Evolutionary conservation across 176 grass and related monocot genomes (phyloP).

Genomic region (Olyra latifolia): DNA sequence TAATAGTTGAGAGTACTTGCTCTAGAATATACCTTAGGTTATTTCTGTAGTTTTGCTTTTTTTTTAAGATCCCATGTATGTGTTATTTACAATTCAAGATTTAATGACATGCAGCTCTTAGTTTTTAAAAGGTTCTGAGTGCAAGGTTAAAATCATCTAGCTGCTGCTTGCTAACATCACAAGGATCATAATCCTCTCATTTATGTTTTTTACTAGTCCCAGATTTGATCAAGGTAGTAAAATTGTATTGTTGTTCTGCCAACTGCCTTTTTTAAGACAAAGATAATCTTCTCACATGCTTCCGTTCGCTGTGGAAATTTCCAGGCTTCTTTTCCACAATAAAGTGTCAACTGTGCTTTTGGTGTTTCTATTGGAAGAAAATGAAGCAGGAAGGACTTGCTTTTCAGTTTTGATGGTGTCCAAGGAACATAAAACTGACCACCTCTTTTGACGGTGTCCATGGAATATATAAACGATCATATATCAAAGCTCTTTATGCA

Average conservation of each 20-base stretch:
- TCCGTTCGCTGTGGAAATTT: constrained; percentile 24
- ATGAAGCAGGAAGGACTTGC: background rate
- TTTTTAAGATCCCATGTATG: background rate
- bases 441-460: background rate
- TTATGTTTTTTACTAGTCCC: background rate
- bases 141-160: background rate
- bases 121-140: background rate
- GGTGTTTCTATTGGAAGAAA: constrained; percentile 13
- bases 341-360: background rate
- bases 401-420: background rate
- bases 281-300: constrained; percentile 22
- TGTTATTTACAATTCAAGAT: background rate
- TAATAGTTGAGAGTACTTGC: background rate
- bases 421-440: constrained; percentile 1
- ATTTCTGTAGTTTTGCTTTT: background rate
- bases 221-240: background rate
- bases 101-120: background rate
- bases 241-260: background rate
- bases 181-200: background rate
- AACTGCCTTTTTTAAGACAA: background rate
- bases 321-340: constrained; percentile 15
- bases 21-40: background rate
- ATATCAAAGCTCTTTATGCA: background rate
- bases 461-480: constrained; percentile 17
- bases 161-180: background rate